Evolutionary conservation across 108 stramenopile species (phyloP).

Genomic region (Pseudonitzschia pungens): DNA sequence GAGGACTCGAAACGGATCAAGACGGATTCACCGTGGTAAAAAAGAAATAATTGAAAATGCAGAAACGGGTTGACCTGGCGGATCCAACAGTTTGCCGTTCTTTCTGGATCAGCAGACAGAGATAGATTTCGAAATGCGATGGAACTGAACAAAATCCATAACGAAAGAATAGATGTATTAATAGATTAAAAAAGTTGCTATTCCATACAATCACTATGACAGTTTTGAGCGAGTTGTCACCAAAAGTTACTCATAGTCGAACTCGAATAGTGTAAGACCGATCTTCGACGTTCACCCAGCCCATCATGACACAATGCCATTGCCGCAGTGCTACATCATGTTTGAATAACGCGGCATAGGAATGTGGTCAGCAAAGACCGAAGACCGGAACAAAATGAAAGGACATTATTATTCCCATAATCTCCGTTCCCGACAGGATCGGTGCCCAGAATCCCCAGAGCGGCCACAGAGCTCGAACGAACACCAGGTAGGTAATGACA

Average conservation of each 20-base stretch:
- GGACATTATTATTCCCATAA: conserved; percentile 74
- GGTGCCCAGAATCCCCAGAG: conserved; percentile 91
- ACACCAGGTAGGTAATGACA: conserved; percentile 54
- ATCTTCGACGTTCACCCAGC: too few species aligned
- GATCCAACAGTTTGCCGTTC: background rate
- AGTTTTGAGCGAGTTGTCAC: too few species aligned
- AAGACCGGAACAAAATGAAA: conserved; percentile 84
- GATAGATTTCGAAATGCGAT: background rate
- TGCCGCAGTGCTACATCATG: too few species aligned
- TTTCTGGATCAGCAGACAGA: background rate
- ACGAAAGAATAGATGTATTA: background rate
- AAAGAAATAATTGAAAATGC: conserved; percentile 33
- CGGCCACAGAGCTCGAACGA: conserved; percentile 79
- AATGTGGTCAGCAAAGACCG: conserved; percentile 16
- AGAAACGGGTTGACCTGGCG: background rate
- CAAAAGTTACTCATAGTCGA: too few species aligned
- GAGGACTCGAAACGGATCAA: conserved; percentile 39
- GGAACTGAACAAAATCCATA: background rate
- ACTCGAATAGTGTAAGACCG: too few species aligned
- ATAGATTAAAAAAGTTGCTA: background rate
- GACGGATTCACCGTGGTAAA: conserved; percentile 56
- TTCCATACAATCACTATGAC: background rate
- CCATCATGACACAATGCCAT: too few species aligned
- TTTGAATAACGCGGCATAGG: too few species aligned
- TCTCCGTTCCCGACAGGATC: conserved; percentile 68